Evolutionary conservation across 495 filamentous ascomycete species (phyloP).

Genomic region (Penicillium malachiteum): DNA sequence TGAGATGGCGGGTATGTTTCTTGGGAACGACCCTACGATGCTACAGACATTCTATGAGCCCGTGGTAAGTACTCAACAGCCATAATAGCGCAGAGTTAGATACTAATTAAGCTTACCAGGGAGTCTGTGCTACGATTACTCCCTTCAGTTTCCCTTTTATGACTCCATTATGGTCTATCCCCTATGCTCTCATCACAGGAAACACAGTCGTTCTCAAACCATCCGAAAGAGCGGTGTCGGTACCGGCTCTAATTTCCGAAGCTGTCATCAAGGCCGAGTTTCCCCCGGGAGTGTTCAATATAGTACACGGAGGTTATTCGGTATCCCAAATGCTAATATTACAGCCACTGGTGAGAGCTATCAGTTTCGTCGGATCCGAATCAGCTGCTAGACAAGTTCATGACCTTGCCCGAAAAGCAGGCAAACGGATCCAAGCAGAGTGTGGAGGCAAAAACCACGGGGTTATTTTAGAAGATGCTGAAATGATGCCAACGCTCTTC

Average conservation of each 20-base stretch:
- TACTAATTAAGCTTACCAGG: constrained; percentile 10
- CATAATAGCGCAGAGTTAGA: neutral
- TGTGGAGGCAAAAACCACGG: constrained; percentile 33
- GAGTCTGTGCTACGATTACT: constrained; percentile 28
- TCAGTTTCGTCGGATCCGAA: constrained; percentile 31
- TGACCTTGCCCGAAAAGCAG: constrained; percentile 20
- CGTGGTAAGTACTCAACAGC: constrained; percentile 8
- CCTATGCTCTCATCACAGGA: constrained; percentile 4
- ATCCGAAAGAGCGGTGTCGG: constrained; percentile 6
- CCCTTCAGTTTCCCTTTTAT: constrained; percentile 33
- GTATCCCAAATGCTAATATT: constrained; percentile 17
- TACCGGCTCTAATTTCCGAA: constrained; percentile 20
- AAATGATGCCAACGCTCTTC: constrained; percentile 27
- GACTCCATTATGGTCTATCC: constrained; percentile 7
- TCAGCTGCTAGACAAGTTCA: constrained; percentile 24
- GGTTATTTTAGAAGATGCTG: constrained; percentile 29
- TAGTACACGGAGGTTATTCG: constrained; percentile 24
- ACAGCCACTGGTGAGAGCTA: constrained; percentile 24
- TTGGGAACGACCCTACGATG: constrained; percentile 21
- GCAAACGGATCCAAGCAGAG: constrained; percentile 29
- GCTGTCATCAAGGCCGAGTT: constrained; percentile 22
- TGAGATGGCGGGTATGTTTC: constrained; percentile 30
- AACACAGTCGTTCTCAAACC: constrained; percentile 7
- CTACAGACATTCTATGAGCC: constrained; percentile 28
- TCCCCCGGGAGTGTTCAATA: constrained; percentile 30